Conservation (phyloP, 257 asterid genomes). For the Penstemon barbatus region DNA sequence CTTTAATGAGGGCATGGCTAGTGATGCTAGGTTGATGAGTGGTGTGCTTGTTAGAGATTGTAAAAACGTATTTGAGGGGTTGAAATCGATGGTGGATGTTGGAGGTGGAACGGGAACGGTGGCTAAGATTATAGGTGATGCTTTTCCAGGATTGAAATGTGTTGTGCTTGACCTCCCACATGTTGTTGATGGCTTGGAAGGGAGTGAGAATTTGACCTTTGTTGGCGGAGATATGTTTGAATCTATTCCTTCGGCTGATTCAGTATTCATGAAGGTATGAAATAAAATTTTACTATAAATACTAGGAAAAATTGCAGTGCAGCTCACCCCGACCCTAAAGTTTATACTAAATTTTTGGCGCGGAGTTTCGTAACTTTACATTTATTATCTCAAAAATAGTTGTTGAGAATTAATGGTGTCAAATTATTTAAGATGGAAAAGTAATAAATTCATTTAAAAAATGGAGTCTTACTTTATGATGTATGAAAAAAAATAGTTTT, state of each 20-base stretch:
- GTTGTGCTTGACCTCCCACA: conserved; percentile 27
- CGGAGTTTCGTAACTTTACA: background rate
- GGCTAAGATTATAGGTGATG: conserved; percentile 6
- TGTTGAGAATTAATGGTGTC: background rate
- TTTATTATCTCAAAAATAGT: background rate
- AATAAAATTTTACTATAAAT: background rate
- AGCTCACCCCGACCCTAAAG: background rate
- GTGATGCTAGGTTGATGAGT: conserved; percentile 13
- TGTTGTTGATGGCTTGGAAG: conserved; percentile 9
- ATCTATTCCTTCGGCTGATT: conserved; percentile 15
- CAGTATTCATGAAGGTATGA: conserved; percentile 11
- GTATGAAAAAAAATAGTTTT: too few relatives aligned
- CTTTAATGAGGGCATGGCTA: conserved; percentile 19
- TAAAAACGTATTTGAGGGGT: conserved; percentile 19
- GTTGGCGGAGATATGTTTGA: conserved; percentile 22
- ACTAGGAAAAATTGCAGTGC: background rate
- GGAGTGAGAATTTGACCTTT: background rate
- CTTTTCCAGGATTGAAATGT: conserved; percentile 10
- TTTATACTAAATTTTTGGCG: background rate
- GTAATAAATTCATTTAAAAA: too few relatives aligned
- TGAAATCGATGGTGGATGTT: conserved; percentile 24
- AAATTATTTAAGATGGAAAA: too few relatives aligned
- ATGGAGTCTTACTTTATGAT: too few relatives aligned
- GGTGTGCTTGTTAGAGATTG: conserved; percentile 12
- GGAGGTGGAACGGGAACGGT: conserved; percentile 16